phyloP scores from a whole-genome alignment of 148 eudicot species.

The Rhododendron griersonianum region DNA sequence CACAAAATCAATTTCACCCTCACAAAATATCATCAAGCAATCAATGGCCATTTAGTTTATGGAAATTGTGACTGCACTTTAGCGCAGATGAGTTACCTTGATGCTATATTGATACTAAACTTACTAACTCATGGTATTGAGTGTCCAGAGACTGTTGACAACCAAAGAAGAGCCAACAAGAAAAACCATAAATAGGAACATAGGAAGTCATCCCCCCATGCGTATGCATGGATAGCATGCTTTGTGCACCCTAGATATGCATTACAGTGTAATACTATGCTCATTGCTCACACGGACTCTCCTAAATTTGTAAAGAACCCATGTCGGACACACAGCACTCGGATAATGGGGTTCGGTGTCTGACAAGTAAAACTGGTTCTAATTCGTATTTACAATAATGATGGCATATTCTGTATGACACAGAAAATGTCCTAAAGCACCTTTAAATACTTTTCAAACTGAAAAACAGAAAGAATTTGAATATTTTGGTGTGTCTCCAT shows the following conservation, averaged over 20 bases:
- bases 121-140: not conserved
- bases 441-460: not conserved
- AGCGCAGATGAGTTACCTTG: not conserved
- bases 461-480: not conserved
- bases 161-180: not conserved
- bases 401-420: not conserved
- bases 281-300: not conserved
- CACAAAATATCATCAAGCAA: not conserved
- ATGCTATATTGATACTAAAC: not conserved
- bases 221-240: not conserved
- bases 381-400: not conserved
- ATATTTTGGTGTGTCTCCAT: not conserved
- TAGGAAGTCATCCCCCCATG: not conserved
- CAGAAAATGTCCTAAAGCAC: not conserved
- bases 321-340: not conserved
- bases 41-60: not conserved
- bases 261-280: not conserved
- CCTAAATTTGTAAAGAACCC: not conserved
- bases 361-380: not conserved
- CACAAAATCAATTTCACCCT: not conserved
- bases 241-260: not conserved
- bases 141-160: not conserved
- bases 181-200: not conserved
- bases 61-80: not conserved
- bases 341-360: not conserved